Evolutionary conservation across 2,329 filamentous ascomycete species (phyloP).

Genomic region (Trichophyton equinum): DNA sequence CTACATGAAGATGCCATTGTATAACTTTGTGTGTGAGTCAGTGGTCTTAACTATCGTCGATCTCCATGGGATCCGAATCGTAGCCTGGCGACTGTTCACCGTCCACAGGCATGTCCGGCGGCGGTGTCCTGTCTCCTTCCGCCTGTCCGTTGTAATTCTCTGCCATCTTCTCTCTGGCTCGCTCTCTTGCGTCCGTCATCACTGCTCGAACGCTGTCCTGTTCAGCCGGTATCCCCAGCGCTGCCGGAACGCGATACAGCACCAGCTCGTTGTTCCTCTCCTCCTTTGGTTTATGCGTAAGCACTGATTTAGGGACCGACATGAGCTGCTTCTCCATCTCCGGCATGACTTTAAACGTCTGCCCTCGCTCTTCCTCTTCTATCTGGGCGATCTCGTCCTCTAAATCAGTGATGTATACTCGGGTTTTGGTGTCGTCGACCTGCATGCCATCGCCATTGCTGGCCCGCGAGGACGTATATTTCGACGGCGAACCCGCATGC

Average conservation of each 20-base stretch:
- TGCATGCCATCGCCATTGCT: slow-evolving; percentile 55
- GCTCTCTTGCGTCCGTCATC: slow-evolving; percentile 64
- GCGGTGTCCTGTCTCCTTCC: slow-evolving; percentile 6
- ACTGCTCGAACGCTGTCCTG: slow-evolving; percentile 66
- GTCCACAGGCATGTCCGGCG: background rate
- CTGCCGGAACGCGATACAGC: slow-evolving; percentile 68
- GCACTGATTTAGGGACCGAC: slow-evolving; percentile 55
- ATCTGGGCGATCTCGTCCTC: slow-evolving; percentile 70
- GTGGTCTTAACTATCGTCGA: slow-evolving; percentile 14
- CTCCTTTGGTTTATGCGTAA: slow-evolving; percentile 34
- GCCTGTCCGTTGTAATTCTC: slow-evolving; percentile 18
- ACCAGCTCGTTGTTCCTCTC: slow-evolving; percentile 53
- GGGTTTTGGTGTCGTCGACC: slow-evolving; percentile 73
- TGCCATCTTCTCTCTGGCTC: slow-evolving; percentile 46
- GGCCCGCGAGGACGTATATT: background rate
- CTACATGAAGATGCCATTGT: background rate
- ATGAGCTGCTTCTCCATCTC: slow-evolving; percentile 73
- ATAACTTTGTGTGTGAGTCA: background rate
- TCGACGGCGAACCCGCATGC: background rate
- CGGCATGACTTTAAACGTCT: slow-evolving; percentile 63
- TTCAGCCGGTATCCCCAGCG: slow-evolving; percentile 61
- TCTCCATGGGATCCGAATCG: slow-evolving; percentile 22
- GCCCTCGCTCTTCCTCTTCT: slow-evolving; percentile 46
- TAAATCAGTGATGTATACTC: slow-evolving; percentile 81
- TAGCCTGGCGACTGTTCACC: background rate